phyloP scores from a whole-genome alignment of 106 monocot species.

The Vanilla planifolia region DNA sequence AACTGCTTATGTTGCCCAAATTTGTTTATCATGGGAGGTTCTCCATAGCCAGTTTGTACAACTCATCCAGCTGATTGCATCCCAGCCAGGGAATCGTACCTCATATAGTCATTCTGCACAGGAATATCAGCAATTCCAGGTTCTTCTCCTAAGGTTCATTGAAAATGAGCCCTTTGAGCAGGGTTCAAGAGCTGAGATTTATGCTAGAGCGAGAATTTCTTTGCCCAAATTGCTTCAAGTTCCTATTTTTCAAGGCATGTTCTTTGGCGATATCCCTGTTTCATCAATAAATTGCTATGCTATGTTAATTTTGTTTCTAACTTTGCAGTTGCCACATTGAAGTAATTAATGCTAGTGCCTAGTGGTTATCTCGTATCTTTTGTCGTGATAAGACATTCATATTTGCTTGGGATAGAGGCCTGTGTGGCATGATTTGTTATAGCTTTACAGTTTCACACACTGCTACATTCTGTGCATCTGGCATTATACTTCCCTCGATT shows the following conservation, averaged over 20 bases:
- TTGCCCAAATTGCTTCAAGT: constrained; percentile 77
- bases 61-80: constrained; percentile 35
- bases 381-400: too few species aligned
- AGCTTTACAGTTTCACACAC: too few species aligned
- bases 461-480: too few species aligned
- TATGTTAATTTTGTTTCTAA: too few species aligned
- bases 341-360: too few species aligned
- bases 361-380: too few species aligned
- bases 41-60: constrained; percentile 74
- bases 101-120: constrained; percentile 58
- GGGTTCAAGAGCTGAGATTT: constrained; percentile 59
- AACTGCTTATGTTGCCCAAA: constrained; percentile 70
- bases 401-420: too few species aligned
- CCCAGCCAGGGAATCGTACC: constrained; percentile 32
- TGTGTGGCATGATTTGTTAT: too few species aligned
- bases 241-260: constrained; percentile 75
- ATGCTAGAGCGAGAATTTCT: constrained; percentile 37
- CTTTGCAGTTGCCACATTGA: too few species aligned
- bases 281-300: too few species aligned
- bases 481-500: too few species aligned
- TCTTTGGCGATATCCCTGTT: not conserved
- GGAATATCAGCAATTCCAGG: constrained; percentile 89
- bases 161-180: constrained; percentile 95
- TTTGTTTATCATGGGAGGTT: constrained; percentile 79
- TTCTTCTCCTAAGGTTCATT: constrained; percentile 77